Evolutionary conservation across 2,329 filamentous ascomycete genomes (phyloP).

Genomic region (Sporothrix curviconia): DNA sequence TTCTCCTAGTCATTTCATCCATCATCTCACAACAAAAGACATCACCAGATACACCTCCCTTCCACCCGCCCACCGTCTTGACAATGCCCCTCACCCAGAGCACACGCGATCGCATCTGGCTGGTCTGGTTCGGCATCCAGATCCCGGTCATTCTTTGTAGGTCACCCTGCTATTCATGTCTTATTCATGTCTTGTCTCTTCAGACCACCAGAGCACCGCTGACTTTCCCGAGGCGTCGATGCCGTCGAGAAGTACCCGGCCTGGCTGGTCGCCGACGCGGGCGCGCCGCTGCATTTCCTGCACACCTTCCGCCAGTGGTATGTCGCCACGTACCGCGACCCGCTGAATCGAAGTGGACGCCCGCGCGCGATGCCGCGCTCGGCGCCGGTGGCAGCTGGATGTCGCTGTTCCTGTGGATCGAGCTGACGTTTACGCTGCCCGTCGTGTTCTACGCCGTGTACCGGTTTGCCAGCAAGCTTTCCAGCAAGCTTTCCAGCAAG

Average conservation of each 20-base stretch:
- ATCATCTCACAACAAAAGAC: neutral
- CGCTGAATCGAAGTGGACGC: conserved; percentile 41
- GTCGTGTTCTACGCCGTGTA: conserved; percentile 42
- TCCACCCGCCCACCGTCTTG: neutral
- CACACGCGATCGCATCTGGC: conserved; percentile 26
- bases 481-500: neutral
- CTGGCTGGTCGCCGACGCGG: conserved; percentile 35
- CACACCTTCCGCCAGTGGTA: conserved; percentile 41
- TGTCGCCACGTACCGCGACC: conserved; percentile 44
- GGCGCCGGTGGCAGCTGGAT: conserved; percentile 40
- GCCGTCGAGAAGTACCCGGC: conserved; percentile 47
- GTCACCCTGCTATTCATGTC: conserved; percentile 4
- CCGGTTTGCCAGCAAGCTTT: conserved; percentile 29
- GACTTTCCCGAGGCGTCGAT: conserved; percentile 44
- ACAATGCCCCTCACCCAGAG: conserved; percentile 1
- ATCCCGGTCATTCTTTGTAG: conserved; percentile 27
- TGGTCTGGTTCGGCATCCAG: conserved; percentile 29
- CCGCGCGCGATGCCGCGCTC: conserved; percentile 14
- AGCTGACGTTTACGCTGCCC: conserved; percentile 45
- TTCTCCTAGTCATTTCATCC: neutral
- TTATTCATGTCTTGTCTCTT: neutral
- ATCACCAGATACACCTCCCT: neutral
- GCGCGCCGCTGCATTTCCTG: conserved; percentile 43
- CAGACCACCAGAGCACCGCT: neutral
- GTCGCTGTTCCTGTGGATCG: conserved; percentile 43